Evolutionary conservation across 2,329 filamentous ascomycete species (phyloP).

Genomic region (Pseudogymnoascus sp.): DNA sequence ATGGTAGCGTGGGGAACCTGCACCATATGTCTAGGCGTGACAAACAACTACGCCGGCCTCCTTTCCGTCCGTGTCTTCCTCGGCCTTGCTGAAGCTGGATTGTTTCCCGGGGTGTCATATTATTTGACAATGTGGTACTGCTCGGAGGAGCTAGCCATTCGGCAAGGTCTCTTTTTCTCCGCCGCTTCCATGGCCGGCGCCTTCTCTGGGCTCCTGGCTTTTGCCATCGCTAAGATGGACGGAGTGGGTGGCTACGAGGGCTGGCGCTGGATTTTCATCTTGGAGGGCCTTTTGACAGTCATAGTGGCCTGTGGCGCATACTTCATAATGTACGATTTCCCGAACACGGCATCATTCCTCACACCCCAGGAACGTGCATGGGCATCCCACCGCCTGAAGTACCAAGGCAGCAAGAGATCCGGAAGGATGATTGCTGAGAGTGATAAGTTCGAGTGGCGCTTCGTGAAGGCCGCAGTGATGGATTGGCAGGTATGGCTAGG

Average conservation of each 20-base stretch:
- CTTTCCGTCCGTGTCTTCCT: slow-evolving; percentile 34
- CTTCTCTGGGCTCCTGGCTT: slow-evolving; percentile 41
- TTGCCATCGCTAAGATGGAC: slow-evolving; percentile 40
- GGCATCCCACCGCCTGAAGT: slow-evolving; percentile 22
- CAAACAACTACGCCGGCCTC: slow-evolving; percentile 57
- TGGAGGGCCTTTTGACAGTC: slow-evolving; percentile 42
- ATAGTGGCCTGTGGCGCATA: slow-evolving; percentile 32
- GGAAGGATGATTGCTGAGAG: slow-evolving; percentile 21
- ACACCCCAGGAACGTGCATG: slow-evolving; percentile 32
- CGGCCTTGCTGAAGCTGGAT: slow-evolving; percentile 19
- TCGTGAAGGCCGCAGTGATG: slow-evolving; percentile 35
- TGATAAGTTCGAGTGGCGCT: slow-evolving; percentile 29
- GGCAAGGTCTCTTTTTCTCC: slow-evolving; percentile 34
- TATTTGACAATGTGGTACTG: slow-evolving; percentile 54
- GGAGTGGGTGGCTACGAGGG: slow-evolving; percentile 37
- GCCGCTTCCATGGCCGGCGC: slow-evolving; percentile 35
- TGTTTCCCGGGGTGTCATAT: slow-evolving; percentile 33
- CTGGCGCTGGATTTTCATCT: slow-evolving; percentile 45
- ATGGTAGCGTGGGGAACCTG: slow-evolving; percentile 60
- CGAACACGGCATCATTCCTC: slow-evolving; percentile 36
- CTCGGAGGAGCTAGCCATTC: slow-evolving; percentile 46
- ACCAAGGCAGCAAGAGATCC: slow-evolving; percentile 18
- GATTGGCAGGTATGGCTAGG: slow-evolving; percentile 40
- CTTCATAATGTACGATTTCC: slow-evolving; percentile 43
- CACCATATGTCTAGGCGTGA: slow-evolving; percentile 63